Base-by-base conservation (phyloP, 352 stramenopile genomes). In the Globisporangium heterothallicum region DNA sequence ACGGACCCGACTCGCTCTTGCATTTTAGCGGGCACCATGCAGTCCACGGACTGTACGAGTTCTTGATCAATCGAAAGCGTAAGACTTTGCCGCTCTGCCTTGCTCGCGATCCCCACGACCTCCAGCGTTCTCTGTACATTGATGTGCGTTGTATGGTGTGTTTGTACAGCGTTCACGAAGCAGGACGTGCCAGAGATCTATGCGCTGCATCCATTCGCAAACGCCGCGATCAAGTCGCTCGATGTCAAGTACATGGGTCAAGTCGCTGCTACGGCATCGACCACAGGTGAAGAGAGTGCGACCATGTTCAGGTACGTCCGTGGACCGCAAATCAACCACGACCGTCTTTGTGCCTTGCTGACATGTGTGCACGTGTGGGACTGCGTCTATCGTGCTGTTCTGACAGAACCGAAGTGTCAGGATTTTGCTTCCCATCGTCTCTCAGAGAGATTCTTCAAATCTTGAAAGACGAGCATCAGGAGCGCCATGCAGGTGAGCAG, bases 41-140 rank as follows among this genome's bases (percentile, higher is more conserved):
- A 16, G 74, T 88, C 3, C 80, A 91, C 18, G 77, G 77, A 13
- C 63, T 91, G 13, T 91, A 77, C 54, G 80, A 91, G 48, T 91
- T 81, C 53, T 67, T 91, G 2, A 67, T 91, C 56, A 91, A 91
- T 53, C 71, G 74, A 53, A 72, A 83, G 43, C 80, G 80, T 91
- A 72, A 19, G 79, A 18, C 12, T 38, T 38, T 38, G 32, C 32
- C 14, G 6, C 12, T 2, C 14, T 38, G 32, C 6, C n/a, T n/a
- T n/a, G n/a, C n/a, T n/a, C n/a, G n/a, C n/a, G n/a, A n/a, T n/a
- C n/a, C n/a, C n/a, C n/a, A n/a, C n/a, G n/a, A n/a, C n/a, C n/a
- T n/a, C n/a, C n/a, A n/a, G n/a, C n/a, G n/a, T n/a, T n/a, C n/a
- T n/a, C n/a, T n/a, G n/a, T n/a, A n/a, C n/a, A n/a, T n/a, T n/a